These are phyloP conservation scores for Metschnikowia gelsemii DNA, from an alignment of 805 yeast species.

Conservation along the genomic window DNA sequence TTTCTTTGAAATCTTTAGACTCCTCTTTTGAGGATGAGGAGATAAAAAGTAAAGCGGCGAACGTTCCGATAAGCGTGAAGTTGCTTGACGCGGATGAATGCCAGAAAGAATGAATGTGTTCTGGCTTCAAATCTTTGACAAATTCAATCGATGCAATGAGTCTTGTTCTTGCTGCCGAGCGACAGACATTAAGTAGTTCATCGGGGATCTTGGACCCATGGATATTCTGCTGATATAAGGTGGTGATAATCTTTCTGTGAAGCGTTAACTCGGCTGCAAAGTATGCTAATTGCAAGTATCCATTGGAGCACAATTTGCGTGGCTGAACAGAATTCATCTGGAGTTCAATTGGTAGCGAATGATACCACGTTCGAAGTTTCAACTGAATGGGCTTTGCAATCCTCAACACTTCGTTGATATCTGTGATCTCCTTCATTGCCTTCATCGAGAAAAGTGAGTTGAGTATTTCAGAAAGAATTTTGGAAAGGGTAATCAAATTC, in stretches of 20 bases:
- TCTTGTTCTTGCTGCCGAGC: slow-evolving; percentile 83
- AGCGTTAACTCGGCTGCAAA: slow-evolving; percentile 86
- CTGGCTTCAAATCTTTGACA: slow-evolving; percentile 70
- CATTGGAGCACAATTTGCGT: slow-evolving; percentile 67
- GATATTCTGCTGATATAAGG: slow-evolving; percentile 40
- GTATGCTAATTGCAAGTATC: slow-evolving; percentile 78
- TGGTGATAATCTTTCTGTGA: slow-evolving; percentile 72
- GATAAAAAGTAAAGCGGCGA: slow-evolving; percentile 76
- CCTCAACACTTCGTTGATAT: slow-evolving; percentile 66
- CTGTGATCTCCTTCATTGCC: slow-evolving; percentile 55
- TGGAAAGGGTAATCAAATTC: slow-evolving; percentile 63
- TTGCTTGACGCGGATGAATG: slow-evolving; percentile 78
- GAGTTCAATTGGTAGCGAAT: slow-evolving; percentile 59
- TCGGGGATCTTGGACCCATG: slow-evolving; percentile 35
- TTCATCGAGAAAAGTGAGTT: slow-evolving; percentile 69
- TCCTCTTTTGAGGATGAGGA: slow-evolving; percentile 65
- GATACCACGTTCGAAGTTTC: slow-evolving; percentile 73
- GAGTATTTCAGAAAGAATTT: slow-evolving; percentile 68
- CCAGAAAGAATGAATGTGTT: slow-evolving; percentile 88
- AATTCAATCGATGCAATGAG: slow-evolving; percentile 79
- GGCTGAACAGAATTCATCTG: slow-evolving; percentile 63
- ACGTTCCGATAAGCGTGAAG: slow-evolving; percentile 80
- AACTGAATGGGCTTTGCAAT: slow-evolving; percentile 81
- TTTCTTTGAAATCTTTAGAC: slow-evolving; percentile 59
- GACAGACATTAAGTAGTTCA: slow-evolving; percentile 56